Conservation (phyloP, 768 basidiomycete species). For the Inosperma sp. region DNA sequence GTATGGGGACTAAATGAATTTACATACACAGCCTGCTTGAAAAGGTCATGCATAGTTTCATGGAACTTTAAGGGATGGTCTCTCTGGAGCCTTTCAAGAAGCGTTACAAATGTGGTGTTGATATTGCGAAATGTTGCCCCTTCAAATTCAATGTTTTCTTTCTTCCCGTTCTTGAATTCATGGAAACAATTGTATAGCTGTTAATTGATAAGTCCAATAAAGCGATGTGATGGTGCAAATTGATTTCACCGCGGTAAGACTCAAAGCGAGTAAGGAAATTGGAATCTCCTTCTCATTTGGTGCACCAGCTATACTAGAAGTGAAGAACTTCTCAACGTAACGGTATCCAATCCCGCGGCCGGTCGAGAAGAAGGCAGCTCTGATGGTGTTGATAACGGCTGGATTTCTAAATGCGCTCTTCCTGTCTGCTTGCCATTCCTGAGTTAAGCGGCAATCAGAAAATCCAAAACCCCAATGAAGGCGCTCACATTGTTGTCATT, state of each 20-base stretch:
- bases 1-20: constrained; percentile 12
- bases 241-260: background rate
- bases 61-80: background rate
- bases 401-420: constrained; percentile 3
- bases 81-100: background rate
- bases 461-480: background rate
- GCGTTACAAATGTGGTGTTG: background rate
- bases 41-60: constrained; percentile 1
- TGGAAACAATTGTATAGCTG: constrained; percentile 3
- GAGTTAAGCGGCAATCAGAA: background rate
- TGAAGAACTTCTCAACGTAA: background rate
- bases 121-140: background rate
- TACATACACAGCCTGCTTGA: background rate
- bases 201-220: background rate
- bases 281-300: constrained; percentile 6
- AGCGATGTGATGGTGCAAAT: background rate
- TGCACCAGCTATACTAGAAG: background rate
- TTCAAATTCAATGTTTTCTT: background rate
- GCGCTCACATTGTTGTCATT: background rate
- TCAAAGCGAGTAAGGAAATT: background rate
- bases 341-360: background rate
- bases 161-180: constrained; percentile 2
- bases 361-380: background rate
- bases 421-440: constrained; percentile 1
- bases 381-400: background rate